A percentile compares a stretch with the other conserved stretches of the same genome.
These are phyloP conservation scores for Oryza meridionalis DNA, from an alignment of 176 grass and related monocot genomes.

Conservation along the genomic window DNA sequence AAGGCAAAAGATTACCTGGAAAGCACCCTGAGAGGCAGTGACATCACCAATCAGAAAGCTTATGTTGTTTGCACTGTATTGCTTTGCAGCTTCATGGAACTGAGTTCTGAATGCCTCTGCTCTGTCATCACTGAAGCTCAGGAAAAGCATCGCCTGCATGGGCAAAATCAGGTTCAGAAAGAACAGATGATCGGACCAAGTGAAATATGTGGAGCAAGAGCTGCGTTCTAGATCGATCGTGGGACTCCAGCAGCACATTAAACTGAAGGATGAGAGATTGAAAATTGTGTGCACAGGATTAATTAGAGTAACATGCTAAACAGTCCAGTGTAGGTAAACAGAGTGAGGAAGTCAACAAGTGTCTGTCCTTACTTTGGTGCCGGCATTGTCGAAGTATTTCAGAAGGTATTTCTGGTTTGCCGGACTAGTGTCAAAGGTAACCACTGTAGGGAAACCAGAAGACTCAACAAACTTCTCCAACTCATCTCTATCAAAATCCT, in stretches of 20 bases:
- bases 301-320: no score
- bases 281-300: neutral
- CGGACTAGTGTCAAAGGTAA: conserved; percentile 62
- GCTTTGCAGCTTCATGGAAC: conserved; percentile 45
- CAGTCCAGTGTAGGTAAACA: neutral
- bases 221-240: no score
- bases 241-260: neutral
- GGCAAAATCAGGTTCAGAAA: neutral
- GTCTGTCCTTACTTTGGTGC: conserved; percentile 47
- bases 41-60: conserved; percentile 62
- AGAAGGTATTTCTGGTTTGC: conserved; percentile 61
- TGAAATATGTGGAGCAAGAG: neutral
- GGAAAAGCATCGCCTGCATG: conserved; percentile 63
- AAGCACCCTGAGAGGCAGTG: conserved; percentile 47
- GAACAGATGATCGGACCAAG: neutral
- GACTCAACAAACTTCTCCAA: conserved; percentile 55
- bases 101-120: conserved; percentile 43
- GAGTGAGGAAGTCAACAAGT: neutral
- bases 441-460: conserved; percentile 55
- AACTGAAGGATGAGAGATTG: neutral
- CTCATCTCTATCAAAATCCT: conserved; percentile 62
- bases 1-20: conserved; percentile 52
- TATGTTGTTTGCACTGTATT: conserved; percentile 49
- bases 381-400: conserved; percentile 53
- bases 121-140: conserved; percentile 48